These are phyloP conservation scores for Candida saitoana DNA, from an alignment of 805 yeast species.

Conservation along the genomic window DNA sequence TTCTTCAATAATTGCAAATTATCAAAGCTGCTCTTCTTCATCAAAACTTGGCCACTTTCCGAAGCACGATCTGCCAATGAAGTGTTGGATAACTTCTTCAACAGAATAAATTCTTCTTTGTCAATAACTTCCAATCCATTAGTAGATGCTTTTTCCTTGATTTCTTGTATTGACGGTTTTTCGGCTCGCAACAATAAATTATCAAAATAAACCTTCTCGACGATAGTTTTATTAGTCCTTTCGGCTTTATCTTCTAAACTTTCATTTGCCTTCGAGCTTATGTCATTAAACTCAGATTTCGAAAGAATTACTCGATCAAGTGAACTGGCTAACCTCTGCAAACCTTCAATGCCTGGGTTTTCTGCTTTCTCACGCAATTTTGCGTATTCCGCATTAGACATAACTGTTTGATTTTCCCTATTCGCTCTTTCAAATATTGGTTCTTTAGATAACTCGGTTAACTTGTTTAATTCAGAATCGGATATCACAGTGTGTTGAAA, in stretches of 20 bases:
- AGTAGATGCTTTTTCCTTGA: constrained; percentile 20
- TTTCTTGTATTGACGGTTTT: constrained; percentile 24
- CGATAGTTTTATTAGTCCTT: constrained; percentile 11
- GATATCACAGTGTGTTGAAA: neutral
- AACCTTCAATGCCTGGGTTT: constrained; percentile 7
- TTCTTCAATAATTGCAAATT: constrained; percentile 5
- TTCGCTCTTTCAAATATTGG: constrained; percentile 9
- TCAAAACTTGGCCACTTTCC: constrained; percentile 15
- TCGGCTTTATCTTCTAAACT: constrained; percentile 11
- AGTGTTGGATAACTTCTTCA: constrained; percentile 11
- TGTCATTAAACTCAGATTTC: constrained; percentile 9
- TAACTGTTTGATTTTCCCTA: constrained; percentile 6
- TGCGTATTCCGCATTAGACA: constrained; percentile 10
- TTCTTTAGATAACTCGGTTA: constrained; percentile 5
- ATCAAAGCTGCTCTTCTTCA: constrained; percentile 15
- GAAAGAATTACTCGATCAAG: constrained; percentile 12
- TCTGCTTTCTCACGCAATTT: constrained; percentile 13
- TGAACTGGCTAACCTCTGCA: constrained; percentile 2
- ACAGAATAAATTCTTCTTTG: constrained; percentile 18
- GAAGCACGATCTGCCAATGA: constrained; percentile 16
- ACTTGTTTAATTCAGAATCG: constrained; percentile 8
- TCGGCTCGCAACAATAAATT: constrained; percentile 26
- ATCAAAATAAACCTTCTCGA: constrained; percentile 23
- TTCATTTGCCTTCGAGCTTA: constrained; percentile 9
- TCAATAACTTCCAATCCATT: constrained; percentile 27